A percentile compares a stretch with the other conserved stretches of the same genome.
These are phyloP conservation scores for Penicillium paradoxum DNA, from an alignment of 495 filamentous ascomycete species.

Conservation along the genomic window DNA sequence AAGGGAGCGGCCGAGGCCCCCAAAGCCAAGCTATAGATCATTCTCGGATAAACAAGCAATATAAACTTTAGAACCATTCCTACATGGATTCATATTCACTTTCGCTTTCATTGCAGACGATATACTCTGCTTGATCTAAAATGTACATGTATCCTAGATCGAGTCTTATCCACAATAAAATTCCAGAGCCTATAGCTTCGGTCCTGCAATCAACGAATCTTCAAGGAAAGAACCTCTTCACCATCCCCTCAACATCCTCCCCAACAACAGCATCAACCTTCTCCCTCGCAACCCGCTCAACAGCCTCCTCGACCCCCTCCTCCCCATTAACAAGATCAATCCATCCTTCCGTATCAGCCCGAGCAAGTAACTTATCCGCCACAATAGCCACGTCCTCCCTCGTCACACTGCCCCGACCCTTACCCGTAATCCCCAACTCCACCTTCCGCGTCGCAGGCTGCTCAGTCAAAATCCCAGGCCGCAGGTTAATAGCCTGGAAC, in stretches of 20 bases:
- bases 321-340: slow-evolving; percentile 58
- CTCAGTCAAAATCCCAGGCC: slow-evolving; percentile 61
- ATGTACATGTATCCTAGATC: too few species aligned
- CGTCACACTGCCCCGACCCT: slow-evolving; percentile 49
- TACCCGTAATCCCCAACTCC: slow-evolving; percentile 55
- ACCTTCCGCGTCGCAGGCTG: slow-evolving; percentile 56
- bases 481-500: slow-evolving; percentile 62
- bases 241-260: slow-evolving; percentile 54
- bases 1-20: slow-evolving; percentile 37
- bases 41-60: not conserved
- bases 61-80: not conserved
- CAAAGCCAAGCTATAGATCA: slow-evolving; percentile 40
- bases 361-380: slow-evolving; percentile 59
- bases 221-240: slow-evolving; percentile 35
- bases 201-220: not conserved
- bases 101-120: not conserved
- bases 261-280: slow-evolving; percentile 62
- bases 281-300: slow-evolving; percentile 58
- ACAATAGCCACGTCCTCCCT: slow-evolving; percentile 68
- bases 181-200: not conserved
- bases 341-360: slow-evolving; percentile 55
- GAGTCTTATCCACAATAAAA: too few species aligned
- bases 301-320: slow-evolving; percentile 54
- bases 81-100: not conserved
- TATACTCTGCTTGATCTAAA: not conserved